Base-by-base conservation (phyloP, 129 eudicot species). In the Escallonia rubra region DNA sequence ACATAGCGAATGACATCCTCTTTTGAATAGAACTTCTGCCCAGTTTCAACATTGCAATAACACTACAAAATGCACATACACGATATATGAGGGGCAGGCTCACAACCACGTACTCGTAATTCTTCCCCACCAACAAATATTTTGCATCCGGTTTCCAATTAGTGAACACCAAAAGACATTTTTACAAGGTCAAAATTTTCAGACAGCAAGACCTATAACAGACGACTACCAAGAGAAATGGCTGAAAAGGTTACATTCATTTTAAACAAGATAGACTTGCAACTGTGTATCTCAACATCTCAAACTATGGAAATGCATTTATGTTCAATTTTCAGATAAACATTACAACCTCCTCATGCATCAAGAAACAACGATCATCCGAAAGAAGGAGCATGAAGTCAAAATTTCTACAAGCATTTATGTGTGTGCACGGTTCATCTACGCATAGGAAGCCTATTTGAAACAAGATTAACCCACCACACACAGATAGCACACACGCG, bases 21-120 rank as follows among this genome's bases (percentile, higher is more conserved):
- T 40, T 62, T 62, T 16, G 53, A 43, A 44, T 43, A 62, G 46
- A 62, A 43, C 14, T 47, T 62, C 12, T 14, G 50, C 12, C 66
- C 66, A 44, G 51, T 62, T 44, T 43, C 53, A n/a, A 40, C 16
- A 23, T 62, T 44, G 50, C 34, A 38, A 38, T 62, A 62, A 62
- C 46, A 62, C 66, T 62, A 44, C 53, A 62, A 13, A 42, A 9
- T 3, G 5, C 49, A 43, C 3, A 3, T 52, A 16, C 43, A 50
- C 12, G 55, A 50, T 15, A 62, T 6, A 13, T 62, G 39, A 62
- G 50, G 16, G 10, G 44, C 42, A 44, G 38, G 39, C 16, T 41
- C 40, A 4, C n/a, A 61, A 62, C 10, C 53, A 62, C 41, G 3
- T 58, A 23, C 34, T 23, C 34, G 0, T 23, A 23, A 23, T 23